phyloP scores from a whole-genome alignment of 768 basidiomycete genomes.

The Tulasnella sp. region DNA sequence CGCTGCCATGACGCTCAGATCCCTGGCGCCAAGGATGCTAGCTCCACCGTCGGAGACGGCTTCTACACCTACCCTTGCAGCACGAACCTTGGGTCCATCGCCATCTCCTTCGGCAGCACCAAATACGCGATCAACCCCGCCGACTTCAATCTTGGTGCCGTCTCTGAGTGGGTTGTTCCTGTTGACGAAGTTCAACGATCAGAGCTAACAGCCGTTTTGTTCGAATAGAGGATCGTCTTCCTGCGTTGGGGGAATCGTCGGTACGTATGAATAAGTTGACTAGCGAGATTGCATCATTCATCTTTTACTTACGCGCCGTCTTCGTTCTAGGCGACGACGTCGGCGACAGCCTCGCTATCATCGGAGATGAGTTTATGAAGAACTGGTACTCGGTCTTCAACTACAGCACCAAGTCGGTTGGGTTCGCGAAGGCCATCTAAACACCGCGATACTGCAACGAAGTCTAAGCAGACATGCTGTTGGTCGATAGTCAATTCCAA shows the following conservation, averaged over 20 bases:
- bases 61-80: conserved; percentile 37
- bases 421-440: no score
- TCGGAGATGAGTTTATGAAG: no score
- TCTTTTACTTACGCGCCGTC: neutral
- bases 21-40: conserved; percentile 39
- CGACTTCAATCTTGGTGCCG: conserved; percentile 43
- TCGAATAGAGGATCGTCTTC: conserved; percentile 18
- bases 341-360: no score
- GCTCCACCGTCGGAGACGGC: conserved; percentile 30
- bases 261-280: conserved; percentile 16
- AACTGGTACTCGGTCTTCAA: no score
- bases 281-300: neutral
- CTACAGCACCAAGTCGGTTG: no score
- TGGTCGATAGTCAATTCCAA: no score
- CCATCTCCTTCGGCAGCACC: conserved; percentile 34
- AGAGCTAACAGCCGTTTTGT: neutral
- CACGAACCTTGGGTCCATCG: conserved; percentile 1
- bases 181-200: neutral
- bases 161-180: neutral
- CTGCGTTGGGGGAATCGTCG: conserved; percentile 35
- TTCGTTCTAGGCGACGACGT: neutral
- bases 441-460: no score
- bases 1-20: conserved; percentile 31
- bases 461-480: no score
- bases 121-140: conserved; percentile 40